Conservation (phyloP, 768 basidiomycete genomes). For the Lyophyllum decastes region DNA sequence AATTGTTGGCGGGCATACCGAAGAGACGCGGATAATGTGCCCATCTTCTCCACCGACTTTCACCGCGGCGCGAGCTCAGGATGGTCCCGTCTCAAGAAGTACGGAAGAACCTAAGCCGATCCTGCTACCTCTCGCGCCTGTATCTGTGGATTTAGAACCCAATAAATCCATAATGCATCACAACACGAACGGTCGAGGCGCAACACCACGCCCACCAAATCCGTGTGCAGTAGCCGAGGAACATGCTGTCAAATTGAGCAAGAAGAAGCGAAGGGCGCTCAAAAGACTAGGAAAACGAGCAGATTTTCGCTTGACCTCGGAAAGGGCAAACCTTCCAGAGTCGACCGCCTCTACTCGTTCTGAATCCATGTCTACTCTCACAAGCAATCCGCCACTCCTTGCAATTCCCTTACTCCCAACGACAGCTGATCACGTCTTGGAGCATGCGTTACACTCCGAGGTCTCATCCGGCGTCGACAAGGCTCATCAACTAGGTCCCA, state of each 20-base stretch:
- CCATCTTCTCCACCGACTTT: background rate
- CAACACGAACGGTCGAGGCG: background rate
- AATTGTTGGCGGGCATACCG: conserved; percentile 10
- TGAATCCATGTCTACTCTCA: background rate
- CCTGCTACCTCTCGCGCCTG: background rate
- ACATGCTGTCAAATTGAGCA: background rate
- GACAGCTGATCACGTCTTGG: background rate
- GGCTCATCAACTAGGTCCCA: background rate
- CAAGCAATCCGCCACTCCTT: background rate
- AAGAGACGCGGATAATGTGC: background rate
- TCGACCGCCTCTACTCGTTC: background rate
- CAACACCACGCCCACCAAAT: background rate
- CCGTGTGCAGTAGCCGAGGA: background rate
- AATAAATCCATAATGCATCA: background rate
- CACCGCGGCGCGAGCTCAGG: background rate
- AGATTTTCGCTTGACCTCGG: background rate
- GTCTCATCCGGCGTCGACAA: background rate
- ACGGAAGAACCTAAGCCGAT: background rate
- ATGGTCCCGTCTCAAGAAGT: background rate
- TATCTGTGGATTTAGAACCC: background rate
- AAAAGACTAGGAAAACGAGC: background rate
- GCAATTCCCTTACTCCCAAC: background rate
- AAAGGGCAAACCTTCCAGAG: background rate
- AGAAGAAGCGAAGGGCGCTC: conserved; percentile 4
- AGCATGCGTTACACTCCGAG: background rate